Evolutionary conservation across 73 alveolate genomes (phyloP).

Genomic region (Uronychia setigera): DNA sequence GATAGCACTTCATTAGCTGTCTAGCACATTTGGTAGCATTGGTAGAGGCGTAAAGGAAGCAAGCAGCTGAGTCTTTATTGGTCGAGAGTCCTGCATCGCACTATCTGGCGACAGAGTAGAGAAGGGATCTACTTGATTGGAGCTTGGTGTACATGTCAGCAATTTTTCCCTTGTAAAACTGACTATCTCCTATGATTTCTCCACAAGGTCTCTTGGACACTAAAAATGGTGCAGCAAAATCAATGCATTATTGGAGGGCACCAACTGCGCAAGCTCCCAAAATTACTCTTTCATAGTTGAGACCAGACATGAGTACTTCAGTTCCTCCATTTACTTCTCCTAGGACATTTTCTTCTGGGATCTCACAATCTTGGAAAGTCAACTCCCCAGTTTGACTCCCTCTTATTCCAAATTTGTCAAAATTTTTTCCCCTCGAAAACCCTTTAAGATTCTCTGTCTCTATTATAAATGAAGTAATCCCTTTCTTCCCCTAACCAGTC

Average conservation of each 20-base stretch:
- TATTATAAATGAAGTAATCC: slow-evolving; percentile 75
- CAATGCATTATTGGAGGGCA: neutral
- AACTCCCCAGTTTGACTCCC: slow-evolving; percentile 65
- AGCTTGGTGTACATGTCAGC: slow-evolving; percentile 74
- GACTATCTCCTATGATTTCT: slow-evolving; percentile 51
- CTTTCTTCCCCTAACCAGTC: slow-evolving; percentile 61
- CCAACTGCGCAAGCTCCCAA: slow-evolving; percentile 84
- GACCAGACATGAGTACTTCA: slow-evolving; percentile 71
- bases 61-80: slow-evolving; percentile 8
- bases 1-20: slow-evolving; percentile 49
- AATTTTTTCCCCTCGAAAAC: slow-evolving; percentile 44
- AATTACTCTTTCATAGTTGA: slow-evolving; percentile 66
- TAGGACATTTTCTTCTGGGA: slow-evolving; percentile 67
- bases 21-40: slow-evolving; percentile 45
- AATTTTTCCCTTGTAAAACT: slow-evolving; percentile 57
- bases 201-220: slow-evolving; percentile 48
- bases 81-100: slow-evolving; percentile 40
- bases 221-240: neutral
- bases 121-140: slow-evolving; percentile 52
- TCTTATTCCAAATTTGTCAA: slow-evolving; percentile 75
- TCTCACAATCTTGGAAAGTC: slow-evolving; percentile 56
- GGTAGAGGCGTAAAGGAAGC: slow-evolving; percentile 39
- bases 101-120: slow-evolving; percentile 47
- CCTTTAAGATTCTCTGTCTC: slow-evolving; percentile 60
- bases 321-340: slow-evolving; percentile 69